Conservation (phyloP, 768 basidiomycete genomes). For the Lentinus tigrinus region DNA sequence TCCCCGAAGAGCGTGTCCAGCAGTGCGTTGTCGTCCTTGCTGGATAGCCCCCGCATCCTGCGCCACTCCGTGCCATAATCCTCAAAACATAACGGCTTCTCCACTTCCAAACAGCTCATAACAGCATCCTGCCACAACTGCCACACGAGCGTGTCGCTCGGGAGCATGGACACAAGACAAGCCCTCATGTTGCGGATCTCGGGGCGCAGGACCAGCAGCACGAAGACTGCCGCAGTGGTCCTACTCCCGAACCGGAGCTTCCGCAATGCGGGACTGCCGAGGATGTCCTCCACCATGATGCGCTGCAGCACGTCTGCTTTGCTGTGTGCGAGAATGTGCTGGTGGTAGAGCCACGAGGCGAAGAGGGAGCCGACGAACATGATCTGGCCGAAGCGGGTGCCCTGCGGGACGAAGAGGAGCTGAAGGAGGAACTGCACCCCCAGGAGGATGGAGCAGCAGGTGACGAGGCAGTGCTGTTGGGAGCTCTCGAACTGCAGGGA, state of each 20-base stretch:
- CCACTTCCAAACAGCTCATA: background rate
- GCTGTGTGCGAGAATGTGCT: constrained; percentile 2
- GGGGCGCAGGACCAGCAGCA: constrained; percentile 3
- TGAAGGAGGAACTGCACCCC: constrained; percentile 10
- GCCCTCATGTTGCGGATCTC: constrained; percentile 5
- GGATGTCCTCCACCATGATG: constrained; percentile 6
- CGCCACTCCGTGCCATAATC: constrained; percentile 5
- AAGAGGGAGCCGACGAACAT: constrained; percentile 15
- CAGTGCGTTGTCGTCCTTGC: background rate
- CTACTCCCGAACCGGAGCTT: constrained; percentile 9
- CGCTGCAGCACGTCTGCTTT: constrained; percentile 3
- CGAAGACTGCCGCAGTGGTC: constrained; percentile 6
- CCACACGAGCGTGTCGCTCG: constrained; percentile 4
- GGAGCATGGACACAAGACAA: constrained; percentile 1
- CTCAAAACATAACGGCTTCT: background rate
- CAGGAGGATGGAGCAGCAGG: constrained; percentile 8
- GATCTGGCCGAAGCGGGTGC: constrained; percentile 10
- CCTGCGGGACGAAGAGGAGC: constrained; percentile 14
- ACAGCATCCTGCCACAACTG: constrained; percentile 6
- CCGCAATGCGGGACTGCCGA: background rate
- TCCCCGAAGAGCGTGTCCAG: background rate
- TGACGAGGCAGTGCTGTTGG: background rate
- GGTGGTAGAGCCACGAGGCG: constrained; percentile 9
- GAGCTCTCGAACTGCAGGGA: background rate
- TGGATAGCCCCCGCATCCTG: background rate